These are phyloP conservation scores for Phytomonas francai DNA, from an alignment of 208 protist species.

Conservation along the genomic window DNA sequence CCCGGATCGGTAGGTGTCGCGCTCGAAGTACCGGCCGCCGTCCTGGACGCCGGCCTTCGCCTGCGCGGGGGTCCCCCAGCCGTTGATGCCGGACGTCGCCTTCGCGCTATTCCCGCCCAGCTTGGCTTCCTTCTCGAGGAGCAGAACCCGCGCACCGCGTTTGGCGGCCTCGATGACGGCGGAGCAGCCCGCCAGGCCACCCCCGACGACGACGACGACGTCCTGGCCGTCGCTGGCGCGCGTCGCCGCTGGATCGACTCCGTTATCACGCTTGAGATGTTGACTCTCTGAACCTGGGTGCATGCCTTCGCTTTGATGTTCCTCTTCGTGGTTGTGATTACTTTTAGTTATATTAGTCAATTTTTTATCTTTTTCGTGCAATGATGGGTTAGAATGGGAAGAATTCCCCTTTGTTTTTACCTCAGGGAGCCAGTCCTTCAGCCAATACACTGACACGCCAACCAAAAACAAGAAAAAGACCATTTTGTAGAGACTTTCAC, in stretches of 20 bases:
- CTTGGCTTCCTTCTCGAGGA: constrained; percentile 88
- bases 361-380: background rate
- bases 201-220: constrained; percentile 77
- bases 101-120: constrained; percentile 95
- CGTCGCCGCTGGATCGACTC: constrained; percentile 28
- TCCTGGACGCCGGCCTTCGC: constrained; percentile 52
- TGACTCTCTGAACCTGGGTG: constrained; percentile 38
- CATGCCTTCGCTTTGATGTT: background rate
- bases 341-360: background rate
- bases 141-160: constrained; percentile 76
- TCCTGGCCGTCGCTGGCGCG: constrained; percentile 54
- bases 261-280: constrained; percentile 50
- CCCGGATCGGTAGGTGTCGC: constrained; percentile 68
- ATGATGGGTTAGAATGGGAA: constrained; percentile 5
- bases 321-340: background rate
- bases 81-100: constrained; percentile 95
- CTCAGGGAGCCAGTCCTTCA: background rate
- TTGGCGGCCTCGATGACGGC: constrained; percentile 75
- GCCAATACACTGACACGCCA: background rate
- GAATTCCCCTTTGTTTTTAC: no score
- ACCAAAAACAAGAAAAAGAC: constrained; percentile 5
- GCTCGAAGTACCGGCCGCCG: constrained; percentile 67
- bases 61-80: constrained; percentile 82
- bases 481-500: background rate
- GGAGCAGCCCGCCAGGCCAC: constrained; percentile 77